A percentile compares a stretch with the other conserved stretches of the same genome.
Conservation (phyloP, 164 flowering plant genomes). For the Platanus orientalis region DNA sequence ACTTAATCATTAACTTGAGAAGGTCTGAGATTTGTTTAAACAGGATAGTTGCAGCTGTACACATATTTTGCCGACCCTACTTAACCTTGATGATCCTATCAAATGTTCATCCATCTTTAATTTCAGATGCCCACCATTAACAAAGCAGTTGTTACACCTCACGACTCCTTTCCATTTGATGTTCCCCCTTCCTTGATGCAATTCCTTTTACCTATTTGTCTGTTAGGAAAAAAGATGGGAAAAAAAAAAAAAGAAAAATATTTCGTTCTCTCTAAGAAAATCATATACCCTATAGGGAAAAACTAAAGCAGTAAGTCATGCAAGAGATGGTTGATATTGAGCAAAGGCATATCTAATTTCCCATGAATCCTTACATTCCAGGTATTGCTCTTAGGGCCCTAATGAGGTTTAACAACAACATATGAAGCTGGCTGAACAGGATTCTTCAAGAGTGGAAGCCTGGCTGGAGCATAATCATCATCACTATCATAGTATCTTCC, state of each 20-base stretch:
- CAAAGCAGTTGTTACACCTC: background rate
- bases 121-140: background rate
- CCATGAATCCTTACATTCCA: slow-evolving; percentile 43
- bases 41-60: background rate
- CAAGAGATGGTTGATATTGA: background rate
- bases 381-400: slow-evolving; percentile 36
- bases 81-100: background rate
- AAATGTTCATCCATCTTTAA: slow-evolving; percentile 1
- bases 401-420: slow-evolving; percentile 42
- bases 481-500: slow-evolving; percentile 64
- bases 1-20: background rate
- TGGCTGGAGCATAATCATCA: slow-evolving; percentile 53
- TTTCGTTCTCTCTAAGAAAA: background rate
- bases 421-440: slow-evolving; percentile 37
- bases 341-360: slow-evolving; percentile 27
- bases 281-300: background rate
- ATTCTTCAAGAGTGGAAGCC: slow-evolving; percentile 56
- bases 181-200: background rate
- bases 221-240: background rate
- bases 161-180: background rate
- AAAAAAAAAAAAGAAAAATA: background rate
- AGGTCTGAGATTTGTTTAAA: background rate
- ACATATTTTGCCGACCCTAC: background rate
- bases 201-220: slow-evolving; percentile 1
- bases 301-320: background rate